These are phyloP conservation scores for Aspergillus fumigatiaffinis DNA, from an alignment of 2,329 filamentous ascomycete genomes.

Conservation along the genomic window DNA sequence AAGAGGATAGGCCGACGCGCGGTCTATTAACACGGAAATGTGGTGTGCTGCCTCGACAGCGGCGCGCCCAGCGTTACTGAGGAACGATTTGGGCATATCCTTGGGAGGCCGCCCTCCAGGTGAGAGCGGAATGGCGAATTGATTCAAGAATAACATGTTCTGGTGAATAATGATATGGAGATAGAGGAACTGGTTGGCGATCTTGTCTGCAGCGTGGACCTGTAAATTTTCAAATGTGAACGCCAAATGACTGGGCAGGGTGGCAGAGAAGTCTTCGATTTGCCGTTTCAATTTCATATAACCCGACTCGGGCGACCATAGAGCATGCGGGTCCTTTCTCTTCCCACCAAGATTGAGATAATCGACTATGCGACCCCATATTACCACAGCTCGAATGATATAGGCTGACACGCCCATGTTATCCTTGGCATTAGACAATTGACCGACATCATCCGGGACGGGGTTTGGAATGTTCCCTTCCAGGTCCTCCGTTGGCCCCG, in stretches of 20 bases:
- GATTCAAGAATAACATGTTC: conserved; percentile 83
- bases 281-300: conserved; percentile 69
- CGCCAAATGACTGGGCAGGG: conserved; percentile 66
- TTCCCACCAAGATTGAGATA: conserved; percentile 90
- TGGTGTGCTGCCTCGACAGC: conserved; percentile 80
- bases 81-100: conserved; percentile 73
- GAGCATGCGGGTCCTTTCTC: conserved; percentile 68
- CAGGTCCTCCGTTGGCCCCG: conserved; percentile 78
- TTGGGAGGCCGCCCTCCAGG: conserved; percentile 61
- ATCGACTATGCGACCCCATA: conserved; percentile 86
- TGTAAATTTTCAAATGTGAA: conserved; percentile 81
- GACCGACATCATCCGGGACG: conserved; percentile 59
- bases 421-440: conserved; percentile 62
- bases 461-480: conserved; percentile 66
- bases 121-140: conserved; percentile 71
- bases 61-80: conserved; percentile 68
- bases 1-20: conserved; percentile 73
- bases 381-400: conserved; percentile 75
- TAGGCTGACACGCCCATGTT: conserved; percentile 96
- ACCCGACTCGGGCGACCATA: conserved; percentile 79
- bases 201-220: conserved; percentile 75
- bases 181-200: conserved; percentile 88
- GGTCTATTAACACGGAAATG: conserved; percentile 78
- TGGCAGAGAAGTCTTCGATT: conserved; percentile 64
- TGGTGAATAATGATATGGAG: conserved; percentile 88